Evolutionary conservation across 495 filamentous ascomycete species (phyloP).

Genomic region (Podospora australis): DNA sequence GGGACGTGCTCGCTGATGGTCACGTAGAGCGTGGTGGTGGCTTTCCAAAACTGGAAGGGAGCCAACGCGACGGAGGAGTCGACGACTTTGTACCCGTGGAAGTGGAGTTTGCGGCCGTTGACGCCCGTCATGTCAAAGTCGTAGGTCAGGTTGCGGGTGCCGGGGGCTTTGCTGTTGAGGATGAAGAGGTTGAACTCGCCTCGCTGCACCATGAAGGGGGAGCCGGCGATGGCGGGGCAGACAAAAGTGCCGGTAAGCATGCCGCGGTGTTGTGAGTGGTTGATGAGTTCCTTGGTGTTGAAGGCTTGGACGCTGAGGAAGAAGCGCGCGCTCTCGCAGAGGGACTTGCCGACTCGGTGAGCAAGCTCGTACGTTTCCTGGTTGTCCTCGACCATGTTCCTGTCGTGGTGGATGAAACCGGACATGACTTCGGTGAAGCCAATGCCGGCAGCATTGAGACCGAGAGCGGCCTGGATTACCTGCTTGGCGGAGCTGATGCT

Average conservation of each 20-base stretch:
- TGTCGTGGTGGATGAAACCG: slow-evolving; percentile 51
- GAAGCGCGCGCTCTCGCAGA: slow-evolving; percentile 51
- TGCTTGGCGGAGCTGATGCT: slow-evolving; percentile 32
- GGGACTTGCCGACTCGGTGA: slow-evolving; percentile 43
- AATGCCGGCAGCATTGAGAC: slow-evolving; percentile 41
- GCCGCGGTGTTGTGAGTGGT: slow-evolving; percentile 44
- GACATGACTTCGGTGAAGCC: slow-evolving; percentile 61
- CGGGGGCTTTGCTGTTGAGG: slow-evolving; percentile 45
- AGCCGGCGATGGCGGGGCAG: slow-evolving; percentile 48
- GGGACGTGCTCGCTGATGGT: slow-evolving; percentile 37
- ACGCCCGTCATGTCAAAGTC: slow-evolving; percentile 53
- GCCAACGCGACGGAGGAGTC: slow-evolving; percentile 53
- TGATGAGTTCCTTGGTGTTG: slow-evolving; percentile 36
- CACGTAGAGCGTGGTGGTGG: slow-evolving; percentile 58
- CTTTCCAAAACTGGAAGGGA: slow-evolving; percentile 49
- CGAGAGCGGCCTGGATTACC: slow-evolving; percentile 37
- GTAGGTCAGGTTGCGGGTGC: slow-evolving; percentile 54
- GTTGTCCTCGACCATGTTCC: slow-evolving; percentile 38
- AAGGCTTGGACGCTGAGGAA: slow-evolving; percentile 54
- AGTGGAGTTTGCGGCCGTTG: slow-evolving; percentile 44
- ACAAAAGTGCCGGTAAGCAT: slow-evolving; percentile 59
- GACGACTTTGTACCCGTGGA: slow-evolving; percentile 58
- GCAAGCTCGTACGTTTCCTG: slow-evolving; percentile 50
- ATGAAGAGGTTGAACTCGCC: slow-evolving; percentile 55
- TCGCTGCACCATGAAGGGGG: slow-evolving; percentile 54